Evolutionary conservation across 2,329 filamentous ascomycete species (phyloP).

Genomic region (Aspergillus caelatus): DNA sequence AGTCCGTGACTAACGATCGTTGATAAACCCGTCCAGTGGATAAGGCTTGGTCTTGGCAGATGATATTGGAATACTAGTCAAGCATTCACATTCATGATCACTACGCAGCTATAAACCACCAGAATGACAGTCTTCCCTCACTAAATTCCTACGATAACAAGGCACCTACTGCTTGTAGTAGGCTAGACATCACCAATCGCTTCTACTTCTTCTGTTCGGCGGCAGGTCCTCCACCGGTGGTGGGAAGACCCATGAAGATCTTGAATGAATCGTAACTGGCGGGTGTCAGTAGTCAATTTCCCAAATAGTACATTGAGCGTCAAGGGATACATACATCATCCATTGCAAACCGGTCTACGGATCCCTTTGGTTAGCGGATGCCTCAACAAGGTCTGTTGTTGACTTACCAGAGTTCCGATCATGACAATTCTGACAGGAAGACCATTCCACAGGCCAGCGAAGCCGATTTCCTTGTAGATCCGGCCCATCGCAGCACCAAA

Average conservation of each 20-base stretch:
- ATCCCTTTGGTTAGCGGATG: slow-evolving; percentile 21
- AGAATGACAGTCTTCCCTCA: slow-evolving; percentile 3
- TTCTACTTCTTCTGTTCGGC: slow-evolving; percentile 50
- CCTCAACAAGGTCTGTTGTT: neutral
- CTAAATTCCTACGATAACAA: neutral
- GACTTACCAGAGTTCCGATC: slow-evolving; percentile 68
- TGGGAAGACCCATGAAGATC: slow-evolving; percentile 85
- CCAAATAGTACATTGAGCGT: neutral
- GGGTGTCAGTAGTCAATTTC: slow-evolving; percentile 25
- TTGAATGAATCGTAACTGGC: slow-evolving; percentile 74
- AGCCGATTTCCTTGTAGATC: slow-evolving; percentile 87
- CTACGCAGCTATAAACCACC: neutral
- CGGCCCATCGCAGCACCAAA: slow-evolving; percentile 75
- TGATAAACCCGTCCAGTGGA: slow-evolving; percentile 21
- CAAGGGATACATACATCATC: slow-evolving; percentile 75
- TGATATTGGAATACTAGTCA: neutral
- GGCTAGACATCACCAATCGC: neutral
- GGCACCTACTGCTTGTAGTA: neutral
- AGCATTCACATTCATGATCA: neutral
- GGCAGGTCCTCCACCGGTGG: slow-evolving; percentile 69
- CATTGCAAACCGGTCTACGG: slow-evolving; percentile 76
- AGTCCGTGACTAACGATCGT: slow-evolving; percentile 25
- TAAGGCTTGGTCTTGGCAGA: slow-evolving; percentile 5
- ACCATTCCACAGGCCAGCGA: slow-evolving; percentile 88
- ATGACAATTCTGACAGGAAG: slow-evolving; percentile 85